Conservation (phyloP, 257 asterid genomes). For the Knoxia roxburghii region DNA sequence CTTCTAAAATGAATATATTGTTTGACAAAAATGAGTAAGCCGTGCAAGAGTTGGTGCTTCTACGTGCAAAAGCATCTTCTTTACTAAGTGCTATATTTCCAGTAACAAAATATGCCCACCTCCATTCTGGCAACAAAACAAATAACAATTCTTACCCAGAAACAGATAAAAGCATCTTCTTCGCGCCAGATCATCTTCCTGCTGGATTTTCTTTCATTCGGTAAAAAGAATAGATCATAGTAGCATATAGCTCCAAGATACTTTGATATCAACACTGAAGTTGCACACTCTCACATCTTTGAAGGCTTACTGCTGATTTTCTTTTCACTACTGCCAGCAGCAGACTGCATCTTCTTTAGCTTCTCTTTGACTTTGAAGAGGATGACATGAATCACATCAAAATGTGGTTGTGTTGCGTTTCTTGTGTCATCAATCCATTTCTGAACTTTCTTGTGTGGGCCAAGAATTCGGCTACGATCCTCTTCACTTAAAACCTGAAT, state of each 20-base stretch:
- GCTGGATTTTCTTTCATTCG: not conserved
- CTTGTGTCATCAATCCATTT: constrained; percentile 71
- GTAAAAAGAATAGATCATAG: not conserved
- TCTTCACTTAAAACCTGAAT: constrained; percentile 43
- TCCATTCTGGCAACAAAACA: not conserved
- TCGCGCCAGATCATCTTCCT: too few species aligned
- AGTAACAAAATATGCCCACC: not conserved
- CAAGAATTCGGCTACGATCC: constrained; percentile 43
- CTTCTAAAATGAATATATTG: too few species aligned
- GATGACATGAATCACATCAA: constrained; percentile 53
- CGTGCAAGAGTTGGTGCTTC: too few species aligned
- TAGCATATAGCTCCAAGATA: not conserved
- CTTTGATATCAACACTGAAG: not conserved
- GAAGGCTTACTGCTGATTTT: constrained; percentile 5
- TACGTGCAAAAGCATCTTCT: too few species aligned
- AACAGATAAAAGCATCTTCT: not conserved
- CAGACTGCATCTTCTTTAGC: constrained; percentile 30
- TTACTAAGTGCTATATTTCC: not conserved
- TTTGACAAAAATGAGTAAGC: too few species aligned
- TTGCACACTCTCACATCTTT: constrained; percentile 15
- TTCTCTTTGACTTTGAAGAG: constrained; percentile 33
- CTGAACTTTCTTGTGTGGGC: constrained; percentile 54
- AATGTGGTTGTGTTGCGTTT: constrained; percentile 66
- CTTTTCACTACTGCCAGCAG: constrained; percentile 16
- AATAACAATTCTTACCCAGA: not conserved